Base-by-base conservation (phyloP, 768 basidiomycete species). In the Boletus sp. region DNA sequence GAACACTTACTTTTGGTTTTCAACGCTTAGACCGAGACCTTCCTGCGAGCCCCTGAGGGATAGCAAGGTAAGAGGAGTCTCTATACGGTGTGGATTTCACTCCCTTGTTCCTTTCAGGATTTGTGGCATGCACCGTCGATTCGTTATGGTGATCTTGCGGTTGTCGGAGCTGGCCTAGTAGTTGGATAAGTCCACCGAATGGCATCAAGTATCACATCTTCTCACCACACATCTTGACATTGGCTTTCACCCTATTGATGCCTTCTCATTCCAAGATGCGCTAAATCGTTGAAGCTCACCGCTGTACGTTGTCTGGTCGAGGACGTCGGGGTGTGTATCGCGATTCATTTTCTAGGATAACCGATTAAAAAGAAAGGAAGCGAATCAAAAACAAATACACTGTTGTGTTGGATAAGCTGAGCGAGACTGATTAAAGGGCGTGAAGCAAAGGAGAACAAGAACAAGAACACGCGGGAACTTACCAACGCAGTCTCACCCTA, bases 1-100 rank as follows among this genome's bases (percentile, higher is more conserved):
- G 18, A 47, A 52, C 8, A 77, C 85, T 72, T 69, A 87, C 89
- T 85, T 71, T 32, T 79, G 75, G 33, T 74, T 72, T 33, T 84
- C 84, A 28, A 77, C 76, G 20, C 74, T 79, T 65, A 84, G 86
- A 44, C 85, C 83, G 29, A 82, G 51, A 42, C 45, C 24, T 41
- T 55, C 54, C 30, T 35, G 60, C 36, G 40, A 37, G 24, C 55
- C 49, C 36, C 68, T 70, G 52, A 46, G 7, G 2, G 4, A 52
- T n/a, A 51, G 41, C 29, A 40, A 47, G 46, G 55, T 67, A 55
- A 67, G 60, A 45, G 5, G 35, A 28, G 30, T 35, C 5, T 1
- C 10, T 14, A 29, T n/a, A 4, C 1, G 7, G 8, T 6, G 7
- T 35, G 14, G 7, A 33, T 12, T 17, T 29, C n/a, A 59, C 63